A percentile compares a stretch with the other conserved stretches of the same genome.
Evolutionary conservation across 78 protist genomes (phyloP).

Genomic region (Speleostelium caveatum): DNA sequence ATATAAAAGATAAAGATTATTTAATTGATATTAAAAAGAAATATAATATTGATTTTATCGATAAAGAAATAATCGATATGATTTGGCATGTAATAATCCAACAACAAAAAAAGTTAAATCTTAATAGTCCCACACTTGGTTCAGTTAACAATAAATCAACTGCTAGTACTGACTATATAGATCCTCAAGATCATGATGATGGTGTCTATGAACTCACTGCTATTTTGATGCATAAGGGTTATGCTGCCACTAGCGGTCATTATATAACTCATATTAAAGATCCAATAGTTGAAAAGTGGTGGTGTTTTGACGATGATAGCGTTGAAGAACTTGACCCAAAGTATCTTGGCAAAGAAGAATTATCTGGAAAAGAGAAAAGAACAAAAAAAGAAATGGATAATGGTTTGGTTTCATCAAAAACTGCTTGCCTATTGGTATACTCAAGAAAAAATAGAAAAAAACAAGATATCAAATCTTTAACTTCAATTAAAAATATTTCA

Average conservation of each 20-base stretch:
- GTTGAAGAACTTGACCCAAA: constrained; percentile 1
- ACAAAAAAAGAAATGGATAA: constrained; percentile 29
- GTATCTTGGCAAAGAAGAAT: constrained; percentile 13
- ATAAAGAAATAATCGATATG: too few relatives aligned
- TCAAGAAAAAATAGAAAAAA: constrained; percentile 42
- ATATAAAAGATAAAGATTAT: too few relatives aligned
- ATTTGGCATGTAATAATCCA: too few relatives aligned
- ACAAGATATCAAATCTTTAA: background rate
- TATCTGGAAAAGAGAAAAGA: background rate
- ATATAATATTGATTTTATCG: too few relatives aligned
- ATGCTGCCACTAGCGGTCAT: constrained; percentile 45
- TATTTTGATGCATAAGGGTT: constrained; percentile 62
- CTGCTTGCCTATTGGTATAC: constrained; percentile 36
- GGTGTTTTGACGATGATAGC: constrained; percentile 51
- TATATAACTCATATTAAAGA: constrained; percentile 55
- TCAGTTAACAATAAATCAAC: too few relatives aligned
- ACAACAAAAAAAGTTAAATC: too few relatives aligned
- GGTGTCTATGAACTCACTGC: constrained; percentile 39
- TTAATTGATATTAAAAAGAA: too few relatives aligned
- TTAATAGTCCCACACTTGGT: too few relatives aligned
- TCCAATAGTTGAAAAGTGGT: constrained; percentile 47
- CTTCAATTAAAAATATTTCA: background rate
- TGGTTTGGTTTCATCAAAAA: constrained; percentile 24
- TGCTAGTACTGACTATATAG: too few relatives aligned
- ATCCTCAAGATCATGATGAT: background rate